phyloP scores from a whole-genome alignment of 371 early-diverging fungal genomes.

The Syncephalis fuscata region DNA sequence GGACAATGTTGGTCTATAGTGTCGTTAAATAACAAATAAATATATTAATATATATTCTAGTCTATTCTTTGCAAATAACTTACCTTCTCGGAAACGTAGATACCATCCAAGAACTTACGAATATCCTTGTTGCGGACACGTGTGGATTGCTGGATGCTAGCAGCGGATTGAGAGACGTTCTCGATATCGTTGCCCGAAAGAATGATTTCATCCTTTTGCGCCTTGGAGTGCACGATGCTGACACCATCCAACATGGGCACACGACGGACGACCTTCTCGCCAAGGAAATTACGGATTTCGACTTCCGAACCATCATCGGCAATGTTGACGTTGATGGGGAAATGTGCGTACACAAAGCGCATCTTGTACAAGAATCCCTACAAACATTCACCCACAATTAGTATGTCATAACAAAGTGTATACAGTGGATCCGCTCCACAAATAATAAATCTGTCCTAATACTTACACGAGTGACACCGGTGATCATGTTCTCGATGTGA shows the following conservation, averaged over 20 bases:
- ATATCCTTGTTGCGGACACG: slow-evolving; percentile 91
- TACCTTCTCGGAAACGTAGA: slow-evolving; percentile 84
- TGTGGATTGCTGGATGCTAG: slow-evolving; percentile 75
- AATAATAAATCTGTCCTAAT: too few species aligned
- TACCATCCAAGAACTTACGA: slow-evolving; percentile 99
- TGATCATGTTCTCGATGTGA: slow-evolving; percentile 95
- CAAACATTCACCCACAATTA: too few species aligned
- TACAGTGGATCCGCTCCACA: too few species aligned
- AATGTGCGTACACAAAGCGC: slow-evolving; percentile 99
- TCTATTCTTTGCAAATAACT: too few species aligned
- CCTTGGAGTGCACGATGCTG: slow-evolving; percentile 59
- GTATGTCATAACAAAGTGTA: too few species aligned
- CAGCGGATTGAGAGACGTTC: slow-evolving; percentile 93
- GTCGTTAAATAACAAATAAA: too few species aligned
- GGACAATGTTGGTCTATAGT: too few species aligned
- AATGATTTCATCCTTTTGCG: slow-evolving; percentile 94
- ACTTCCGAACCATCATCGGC: slow-evolving; percentile 63
- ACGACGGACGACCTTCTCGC: slow-evolving; percentile 90
- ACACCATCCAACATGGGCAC: slow-evolving; percentile 90
- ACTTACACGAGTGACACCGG: slow-evolving; percentile 85
- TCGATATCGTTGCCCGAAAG: slow-evolving; percentile 94
- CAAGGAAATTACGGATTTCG: slow-evolving; percentile 99
- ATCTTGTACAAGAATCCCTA: slow-evolving; percentile 98
- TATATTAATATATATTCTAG: too few species aligned
- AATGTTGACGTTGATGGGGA: slow-evolving; percentile 98